Evolutionary conservation across 139 green algal genomes (phyloP).

Genomic region (Edaphochlamys debaryana): DNA sequence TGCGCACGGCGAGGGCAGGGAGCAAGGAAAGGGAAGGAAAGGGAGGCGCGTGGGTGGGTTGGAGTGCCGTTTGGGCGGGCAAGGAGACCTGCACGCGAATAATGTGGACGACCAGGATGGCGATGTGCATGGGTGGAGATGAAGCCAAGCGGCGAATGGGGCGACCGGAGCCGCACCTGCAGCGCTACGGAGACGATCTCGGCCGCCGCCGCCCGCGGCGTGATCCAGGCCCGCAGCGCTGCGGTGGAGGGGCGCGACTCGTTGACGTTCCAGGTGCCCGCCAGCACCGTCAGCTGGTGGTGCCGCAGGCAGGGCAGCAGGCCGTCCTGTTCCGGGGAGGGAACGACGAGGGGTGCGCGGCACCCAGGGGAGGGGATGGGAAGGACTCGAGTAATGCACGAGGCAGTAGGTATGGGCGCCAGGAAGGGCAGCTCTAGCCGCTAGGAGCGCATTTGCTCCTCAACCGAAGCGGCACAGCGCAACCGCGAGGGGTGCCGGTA

Average conservation of each 20-base stretch:
- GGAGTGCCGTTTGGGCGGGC: not conserved
- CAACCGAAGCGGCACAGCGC: too few relatives aligned
- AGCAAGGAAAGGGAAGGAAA: not conserved
- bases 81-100: too few relatives aligned
- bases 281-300: conserved; percentile 67
- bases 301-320: conserved; percentile 46
- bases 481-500: too few relatives aligned
- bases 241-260: conserved; percentile 56
- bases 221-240: conserved; percentile 67
- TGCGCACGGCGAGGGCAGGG: conserved; percentile 31
- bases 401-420: too few relatives aligned
- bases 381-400: too few relatives aligned
- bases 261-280: conserved; percentile 90
- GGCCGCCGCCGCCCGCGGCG: conserved; percentile 35
- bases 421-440: too few relatives aligned
- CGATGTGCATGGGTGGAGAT: too few relatives aligned
- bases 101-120: too few relatives aligned
- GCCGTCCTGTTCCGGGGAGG: conserved; percentile 37
- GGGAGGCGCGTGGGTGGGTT: not conserved
- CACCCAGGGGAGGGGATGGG: too few relatives aligned
- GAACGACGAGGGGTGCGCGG: not conserved
- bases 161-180: conserved; percentile 65
- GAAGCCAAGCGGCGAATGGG: too few relatives aligned
- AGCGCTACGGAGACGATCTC: conserved; percentile 76
- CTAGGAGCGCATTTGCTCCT: too few relatives aligned